Conservation (phyloP, 1,284 basidiomycete species). For the Erythrobasidium hasegawianum region DNA sequence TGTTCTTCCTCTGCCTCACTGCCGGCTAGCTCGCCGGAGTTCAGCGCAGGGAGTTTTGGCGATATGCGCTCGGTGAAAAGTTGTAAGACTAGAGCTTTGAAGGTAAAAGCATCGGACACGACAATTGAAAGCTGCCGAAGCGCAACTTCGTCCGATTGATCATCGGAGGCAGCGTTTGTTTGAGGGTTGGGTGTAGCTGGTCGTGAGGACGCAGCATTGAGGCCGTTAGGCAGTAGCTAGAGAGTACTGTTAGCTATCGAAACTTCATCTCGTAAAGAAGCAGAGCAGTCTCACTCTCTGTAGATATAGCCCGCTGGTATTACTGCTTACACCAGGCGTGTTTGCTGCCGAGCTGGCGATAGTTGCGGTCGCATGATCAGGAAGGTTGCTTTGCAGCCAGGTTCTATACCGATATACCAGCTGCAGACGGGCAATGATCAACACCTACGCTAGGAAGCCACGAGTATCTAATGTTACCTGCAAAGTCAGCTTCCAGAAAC, state of each 20-base stretch:
- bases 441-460: too few species aligned
- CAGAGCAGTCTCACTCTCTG: conserved; percentile 16
- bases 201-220: neutral
- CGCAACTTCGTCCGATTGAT: conserved; percentile 10
- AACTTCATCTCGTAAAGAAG: neutral
- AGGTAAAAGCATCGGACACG: conserved; percentile 6
- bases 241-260: conserved; percentile 47
- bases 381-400: conserved; percentile 60
- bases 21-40: conserved; percentile 24
- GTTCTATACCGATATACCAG: conserved; percentile 65
- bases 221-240: conserved; percentile 26
- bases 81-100: conserved; percentile 5
- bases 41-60: conserved; percentile 13
- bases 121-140: conserved; percentile 27
- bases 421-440: too few species aligned
- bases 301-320: conserved; percentile 12
- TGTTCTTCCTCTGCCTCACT: conserved; percentile 29
- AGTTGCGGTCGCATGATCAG: conserved; percentile 46
- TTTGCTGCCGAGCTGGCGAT: neutral
- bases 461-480: too few species aligned
- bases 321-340: too few species aligned
- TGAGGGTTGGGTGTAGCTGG: conserved; percentile 20
- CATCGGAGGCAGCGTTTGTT: conserved; percentile 4
- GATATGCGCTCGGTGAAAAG: conserved; percentile 2
- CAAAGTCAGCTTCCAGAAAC: conserved; percentile 82